Base-by-base conservation (phyloP, 176 grass and related monocot genomes). In the Bromus sterilis region DNA sequence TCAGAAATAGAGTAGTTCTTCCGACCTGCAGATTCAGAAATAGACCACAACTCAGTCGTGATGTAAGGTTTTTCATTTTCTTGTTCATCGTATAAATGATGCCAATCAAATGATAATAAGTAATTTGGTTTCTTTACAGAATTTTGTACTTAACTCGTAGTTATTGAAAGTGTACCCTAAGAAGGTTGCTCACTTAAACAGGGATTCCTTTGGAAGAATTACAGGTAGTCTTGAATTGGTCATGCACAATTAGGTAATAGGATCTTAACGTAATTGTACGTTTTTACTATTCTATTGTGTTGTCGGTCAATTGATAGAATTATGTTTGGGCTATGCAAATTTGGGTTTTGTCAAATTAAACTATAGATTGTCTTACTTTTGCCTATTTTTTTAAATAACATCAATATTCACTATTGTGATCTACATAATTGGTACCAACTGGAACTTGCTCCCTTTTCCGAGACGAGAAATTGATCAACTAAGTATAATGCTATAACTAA, bases 131-230 rank as follows among this genome's bases (percentile, higher is more conserved):
- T 75, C 24, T 79, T 87, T 85, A 51, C 83, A 97, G 95, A 94
- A 97, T 94, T 97, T 97, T 97, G 34, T 55, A 80, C 83, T 97
- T 58, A 77, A 92, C 32, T 92, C 95, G 0, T 92, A 97, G 75
- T 89, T 97, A 88, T 77, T 97, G 78, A 92, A 97, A 92, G 83
- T 97, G 61, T 97, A 97, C 75, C 95, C 95, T 0, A 92, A 97
- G 89, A 97, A 97, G 81, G 89, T 97, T 85, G 90, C 92, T 79
- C 88, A 84, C 76, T 84, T 97, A 56, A 92, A 92, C 73, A 94
- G 83, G 64, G 92, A 91, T 35, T 90, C 92, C 25, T 97, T 97
- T 92, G 40, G 74, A 74, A 91, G 91, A 70, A 94, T 97, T 79
- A 55, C 81, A 83, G 80, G 86, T 74, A 94, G 89, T 71, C 85